Base-by-base conservation (phyloP, 2,329 filamentous ascomycete genomes). In the Aplosporella prunicola region DNA sequence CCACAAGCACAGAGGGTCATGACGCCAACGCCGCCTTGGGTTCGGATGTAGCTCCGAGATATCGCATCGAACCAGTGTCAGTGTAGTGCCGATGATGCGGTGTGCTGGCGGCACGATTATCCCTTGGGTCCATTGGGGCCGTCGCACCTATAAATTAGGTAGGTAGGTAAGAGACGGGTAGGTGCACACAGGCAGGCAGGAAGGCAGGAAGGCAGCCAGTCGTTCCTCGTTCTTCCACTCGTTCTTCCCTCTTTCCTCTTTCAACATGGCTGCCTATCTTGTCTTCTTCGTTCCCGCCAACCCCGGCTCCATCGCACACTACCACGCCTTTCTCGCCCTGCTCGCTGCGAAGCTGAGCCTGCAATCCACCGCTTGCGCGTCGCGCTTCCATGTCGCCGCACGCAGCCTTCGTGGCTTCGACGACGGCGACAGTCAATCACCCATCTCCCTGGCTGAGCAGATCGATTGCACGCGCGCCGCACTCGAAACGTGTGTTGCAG, bases 221-320 rank as follows among this genome's bases (percentile, higher is more conserved):
- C n/a, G 7, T 15, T 29, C 18, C 16, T 32, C 30, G n/a, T n/a
- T 32, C 20, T 15, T 15, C 18, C 11, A 3, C 6, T 20, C 3
- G 10, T 32, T 33, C 11, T 10, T 10, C 14, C 14, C 8, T 8
- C 31, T 22, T 6, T 4, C 20, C 9, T 4, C 6, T 16, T 9
- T 5, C 31, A 2, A 10, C 18, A 3, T 22, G 20, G 4, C 10
- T 18, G 5, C 29, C 15, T 60, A 63, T 42, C 69, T 87, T 32
- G 61, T 88, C 46, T 86, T 77, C 62, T 80, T 84, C 57, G 68
- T 88, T 20, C 74, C 80, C 18, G 83, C 83, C 11, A 89, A 89
- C 45, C 83, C 83, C 4, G 83, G 83, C 3, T 66, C 85, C n/a
- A 72, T 86, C 33, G 73, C 71, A 38, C 89, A 83, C 67, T 89